phyloP scores from a whole-genome alignment of 257 asterid genomes.

The Hygrophila difformis region DNA sequence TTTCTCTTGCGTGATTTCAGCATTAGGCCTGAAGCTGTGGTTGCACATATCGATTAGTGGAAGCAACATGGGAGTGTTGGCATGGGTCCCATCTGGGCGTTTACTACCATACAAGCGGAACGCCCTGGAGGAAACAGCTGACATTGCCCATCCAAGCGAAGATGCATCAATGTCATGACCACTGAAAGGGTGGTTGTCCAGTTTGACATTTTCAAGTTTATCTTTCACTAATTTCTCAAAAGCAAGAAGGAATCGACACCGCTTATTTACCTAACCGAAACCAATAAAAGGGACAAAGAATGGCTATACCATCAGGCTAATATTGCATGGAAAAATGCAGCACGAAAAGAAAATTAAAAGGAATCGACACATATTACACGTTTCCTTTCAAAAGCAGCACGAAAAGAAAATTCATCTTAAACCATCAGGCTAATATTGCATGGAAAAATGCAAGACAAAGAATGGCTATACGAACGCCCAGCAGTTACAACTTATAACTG shows the following conservation, averaged over 20 bases:
- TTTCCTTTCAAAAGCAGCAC: conserved; percentile 2
- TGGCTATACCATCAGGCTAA: no score
- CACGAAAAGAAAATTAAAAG: background rate
- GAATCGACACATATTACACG: background rate
- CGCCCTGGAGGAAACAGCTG: conserved; percentile 96
- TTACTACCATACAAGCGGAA: conserved; percentile 68
- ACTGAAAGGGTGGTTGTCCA: conserved; percentile 63
- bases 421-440: background rate
- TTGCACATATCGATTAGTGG: conserved; percentile 99
- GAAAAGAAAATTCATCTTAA: background rate
- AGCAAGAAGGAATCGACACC: conserved; percentile 92
- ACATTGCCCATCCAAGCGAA: conserved; percentile 96
- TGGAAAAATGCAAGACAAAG: background rate
- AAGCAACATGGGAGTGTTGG: conserved; percentile 70
- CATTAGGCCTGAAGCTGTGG: conserved; percentile 89
- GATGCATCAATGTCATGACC: conserved; percentile 83
- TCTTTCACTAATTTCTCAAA: conserved; percentile 48
- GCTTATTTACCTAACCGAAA: conserved; percentile 65
- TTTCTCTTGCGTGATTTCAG: conserved; percentile 77
- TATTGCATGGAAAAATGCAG: no score
- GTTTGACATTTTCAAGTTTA: conserved; percentile 41
- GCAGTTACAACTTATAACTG: background rate
- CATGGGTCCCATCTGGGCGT: conserved; percentile 52
- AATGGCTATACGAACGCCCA: background rate
- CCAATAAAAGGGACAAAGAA: conserved; percentile 6